Evolutionary conservation across 768 basidiomycete genomes (phyloP), one percentile per base, ranked within the genome.

Genomic region (Hydnomerulius pinastri): DNA sequence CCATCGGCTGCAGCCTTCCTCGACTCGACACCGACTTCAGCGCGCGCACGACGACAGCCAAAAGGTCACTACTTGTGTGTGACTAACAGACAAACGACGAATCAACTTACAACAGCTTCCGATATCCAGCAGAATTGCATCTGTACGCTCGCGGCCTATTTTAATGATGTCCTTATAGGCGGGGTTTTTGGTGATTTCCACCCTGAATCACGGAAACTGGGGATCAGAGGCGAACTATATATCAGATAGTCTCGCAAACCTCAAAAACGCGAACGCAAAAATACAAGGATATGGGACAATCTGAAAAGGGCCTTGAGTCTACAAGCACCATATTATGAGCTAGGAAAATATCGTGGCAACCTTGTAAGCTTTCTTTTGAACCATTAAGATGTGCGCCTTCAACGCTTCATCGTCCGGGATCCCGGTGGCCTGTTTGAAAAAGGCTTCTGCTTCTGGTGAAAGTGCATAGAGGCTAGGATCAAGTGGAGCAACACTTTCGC

Each of bases 61-160:
- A 11, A 32, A 32, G 5, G 4, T 4, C 30, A 32, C 4, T 51
- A 15, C 4, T 40, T 28, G 28, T 25, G 25, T n/a, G 28, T 33
- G 24, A 46, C 28, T 6, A 33, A 6, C 15, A 18, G 24, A 18
- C 18, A 54, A n/a, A 38, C 37, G 25, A 33, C 15, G 20, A 25
- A 12, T 35, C 30, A 18, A 56, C 66, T 46, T 50, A 74, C 73
- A 64, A 52, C 73, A 73, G 52, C 74, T 74, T 3, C 71, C 74
- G 4, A 76, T 61, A 37, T 76, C 75, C 6, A 77, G 67, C 27
- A 74, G 64, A 18, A 77, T 60, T 1, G 73, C 67, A n/a, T 57
- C 64, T 6, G 51, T 23, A 27, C 72, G 67, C 20, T 68, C 66
- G 32, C 58, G 64, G 6, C 64, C 72, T 3, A 75, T 56, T 25